phyloP scores from a whole-genome alignment of 352 stramenopile species.

The Hyaloperonospora arabidopsidis region DNA sequence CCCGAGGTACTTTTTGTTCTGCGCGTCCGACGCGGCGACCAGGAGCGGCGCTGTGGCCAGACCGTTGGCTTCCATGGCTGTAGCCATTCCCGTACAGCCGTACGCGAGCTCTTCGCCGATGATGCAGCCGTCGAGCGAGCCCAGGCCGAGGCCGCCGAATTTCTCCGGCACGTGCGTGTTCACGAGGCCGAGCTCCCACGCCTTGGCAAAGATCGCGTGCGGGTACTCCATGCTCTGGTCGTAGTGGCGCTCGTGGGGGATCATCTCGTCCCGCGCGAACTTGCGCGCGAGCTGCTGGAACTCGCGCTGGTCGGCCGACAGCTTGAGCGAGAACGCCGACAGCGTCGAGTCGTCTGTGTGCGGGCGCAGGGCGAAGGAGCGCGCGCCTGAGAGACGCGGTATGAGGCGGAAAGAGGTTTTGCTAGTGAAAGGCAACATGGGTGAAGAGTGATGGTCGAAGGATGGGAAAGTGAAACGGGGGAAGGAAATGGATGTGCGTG shows the following conservation, averaged over 20 bases:
- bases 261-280: slow-evolving; percentile 87
- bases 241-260: slow-evolving; percentile 76
- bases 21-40: slow-evolving; percentile 68
- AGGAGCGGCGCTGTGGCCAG: slow-evolving; percentile 78
- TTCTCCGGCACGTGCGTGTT: slow-evolving; percentile 85
- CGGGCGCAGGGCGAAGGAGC: slow-evolving; percentile 33
- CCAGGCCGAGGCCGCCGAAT: slow-evolving; percentile 75
- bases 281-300: slow-evolving; percentile 83
- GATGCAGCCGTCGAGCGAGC: slow-evolving; percentile 74
- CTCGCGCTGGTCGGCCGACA: slow-evolving; percentile 82
- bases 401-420: slow-evolving; percentile 9
- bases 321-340: slow-evolving; percentile 60
- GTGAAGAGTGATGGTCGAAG: slow-evolving; percentile 4
- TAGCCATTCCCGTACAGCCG: slow-evolving; percentile 87
- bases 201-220: slow-evolving; percentile 83
- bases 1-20: slow-evolving; percentile 85
- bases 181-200: slow-evolving; percentile 82
- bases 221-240: slow-evolving; percentile 84
- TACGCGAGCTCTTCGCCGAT: slow-evolving; percentile 88
- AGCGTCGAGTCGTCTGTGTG: slow-evolving; percentile 52
- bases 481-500: too few species aligned
- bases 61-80: slow-evolving; percentile 86
- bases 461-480: too few species aligned
- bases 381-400: slow-evolving; percentile 17
- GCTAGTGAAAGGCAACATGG: slow-evolving; percentile 1